Evolutionary conservation across 1,284 basidiomycete species (phyloP).

Genomic region (Prillingera fragicola): DNA sequence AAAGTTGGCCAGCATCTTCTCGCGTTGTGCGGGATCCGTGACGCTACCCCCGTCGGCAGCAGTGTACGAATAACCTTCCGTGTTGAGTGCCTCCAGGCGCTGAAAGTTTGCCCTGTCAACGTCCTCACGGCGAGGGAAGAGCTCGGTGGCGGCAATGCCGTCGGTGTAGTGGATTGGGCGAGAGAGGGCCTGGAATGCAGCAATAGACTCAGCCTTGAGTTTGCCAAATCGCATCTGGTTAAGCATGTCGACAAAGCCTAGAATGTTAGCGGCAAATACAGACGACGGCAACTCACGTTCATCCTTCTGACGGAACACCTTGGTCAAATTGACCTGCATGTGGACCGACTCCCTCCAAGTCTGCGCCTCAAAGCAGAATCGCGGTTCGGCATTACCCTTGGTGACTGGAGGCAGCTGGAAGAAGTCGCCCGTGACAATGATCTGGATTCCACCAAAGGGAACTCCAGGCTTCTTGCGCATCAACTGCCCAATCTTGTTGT

Average conservation of each 20-base stretch:
- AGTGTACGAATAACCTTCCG: constrained; percentile 52
- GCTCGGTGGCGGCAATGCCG: constrained; percentile 71
- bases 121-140: constrained; percentile 82
- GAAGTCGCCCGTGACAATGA: constrained; percentile 91
- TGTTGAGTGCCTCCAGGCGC: constrained; percentile 54
- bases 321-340: constrained; percentile 75
- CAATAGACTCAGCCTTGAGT: constrained; percentile 57
- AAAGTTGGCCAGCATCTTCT: constrained; percentile 65
- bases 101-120: constrained; percentile 66
- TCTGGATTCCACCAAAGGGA: constrained; percentile 94
- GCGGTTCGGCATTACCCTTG: constrained; percentile 50
- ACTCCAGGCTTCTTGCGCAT: constrained; percentile 55
- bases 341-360: constrained; percentile 73
- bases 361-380: constrained; percentile 83
- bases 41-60: constrained; percentile 58
- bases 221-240: constrained; percentile 83
- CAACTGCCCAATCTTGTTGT: constrained; percentile 44
- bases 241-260: constrained; percentile 81
- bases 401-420: constrained; percentile 92
- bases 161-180: constrained; percentile 58
- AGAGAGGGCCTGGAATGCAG: constrained; percentile 59
- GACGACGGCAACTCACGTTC: constrained; percentile 44
- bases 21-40: constrained; percentile 53
- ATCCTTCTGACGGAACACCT: constrained; percentile 72
- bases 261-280: neutral